These are phyloP conservation scores for Termitomyces sp. DNA, from an alignment of 768 basidiomycete genomes.

Conservation along the genomic window DNA sequence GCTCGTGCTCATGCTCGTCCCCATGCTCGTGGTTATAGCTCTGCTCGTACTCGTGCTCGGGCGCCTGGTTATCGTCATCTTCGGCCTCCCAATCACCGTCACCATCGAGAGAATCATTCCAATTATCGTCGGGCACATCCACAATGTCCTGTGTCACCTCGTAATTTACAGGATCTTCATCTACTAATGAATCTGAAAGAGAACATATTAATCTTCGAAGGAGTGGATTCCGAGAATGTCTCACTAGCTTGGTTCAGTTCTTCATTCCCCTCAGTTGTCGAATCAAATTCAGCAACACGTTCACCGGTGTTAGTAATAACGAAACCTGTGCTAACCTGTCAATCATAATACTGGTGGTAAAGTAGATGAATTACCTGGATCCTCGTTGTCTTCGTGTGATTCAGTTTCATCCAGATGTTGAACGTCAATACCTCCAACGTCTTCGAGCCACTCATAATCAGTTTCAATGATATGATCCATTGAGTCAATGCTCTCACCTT, in stretches of 20 bases:
- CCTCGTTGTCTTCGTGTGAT: not conserved
- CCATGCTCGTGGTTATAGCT: not conserved
- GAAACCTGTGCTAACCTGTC: not conserved
- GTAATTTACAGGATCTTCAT: not conserved
- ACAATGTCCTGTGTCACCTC: constrained; percentile 6
- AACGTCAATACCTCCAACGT: not conserved
- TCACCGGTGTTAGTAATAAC: not conserved
- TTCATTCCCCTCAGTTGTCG: not conserved
- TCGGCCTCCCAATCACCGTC: constrained; percentile 47
- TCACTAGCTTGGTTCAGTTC: constrained; percentile 7
- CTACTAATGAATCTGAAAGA: constrained; percentile 5
- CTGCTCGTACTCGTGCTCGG: not conserved
- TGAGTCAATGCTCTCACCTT: not conserved
- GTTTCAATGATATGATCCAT: not conserved
- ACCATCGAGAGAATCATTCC: constrained; percentile 39
- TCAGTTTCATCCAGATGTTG: not conserved
- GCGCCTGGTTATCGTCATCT: not conserved
- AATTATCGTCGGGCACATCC: constrained; percentile 5
- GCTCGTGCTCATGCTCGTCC: constrained; percentile 21
- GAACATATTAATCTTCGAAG: not conserved
- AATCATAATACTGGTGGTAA: not conserved
- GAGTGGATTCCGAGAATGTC: not conserved
- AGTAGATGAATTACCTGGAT: not conserved
- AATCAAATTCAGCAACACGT: not conserved
- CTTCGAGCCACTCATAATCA: not conserved